phyloP scores from a whole-genome alignment of 2,329 filamentous ascomycete species.

The Neonectria sp. region DNA sequence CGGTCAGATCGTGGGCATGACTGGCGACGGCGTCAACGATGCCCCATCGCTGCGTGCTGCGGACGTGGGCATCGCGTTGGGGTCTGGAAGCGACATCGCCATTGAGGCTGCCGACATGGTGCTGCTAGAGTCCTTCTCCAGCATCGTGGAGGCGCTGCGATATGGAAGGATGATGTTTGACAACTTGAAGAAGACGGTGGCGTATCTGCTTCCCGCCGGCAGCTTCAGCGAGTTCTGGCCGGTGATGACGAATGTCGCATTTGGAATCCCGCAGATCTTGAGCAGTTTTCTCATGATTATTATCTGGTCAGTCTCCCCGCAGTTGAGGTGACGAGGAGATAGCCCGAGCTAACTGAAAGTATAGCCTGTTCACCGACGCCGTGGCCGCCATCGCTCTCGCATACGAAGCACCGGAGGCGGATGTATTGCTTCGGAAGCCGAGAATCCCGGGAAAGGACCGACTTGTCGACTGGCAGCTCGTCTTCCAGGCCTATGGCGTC shows the following conservation, averaged over 20 bases:
- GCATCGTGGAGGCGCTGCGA: slow-evolving; percentile 79
- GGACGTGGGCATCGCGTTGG: slow-evolving; percentile 87
- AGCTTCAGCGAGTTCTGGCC: slow-evolving; percentile 85
- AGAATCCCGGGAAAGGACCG: slow-evolving; percentile 78
- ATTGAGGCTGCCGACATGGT: slow-evolving; percentile 88
- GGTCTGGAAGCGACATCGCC: slow-evolving; percentile 86
- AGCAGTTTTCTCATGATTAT: slow-evolving; percentile 82
- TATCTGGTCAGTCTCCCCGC: slow-evolving; percentile 62
- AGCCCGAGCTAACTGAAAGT: slow-evolving; percentile 1
- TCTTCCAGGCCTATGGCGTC: slow-evolving; percentile 81
- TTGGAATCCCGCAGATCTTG: slow-evolving; percentile 81
- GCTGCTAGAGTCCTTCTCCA: slow-evolving; percentile 81
- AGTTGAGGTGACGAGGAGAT: too few species aligned
- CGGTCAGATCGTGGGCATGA: slow-evolving; percentile 82
- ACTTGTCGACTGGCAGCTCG: slow-evolving; percentile 80
- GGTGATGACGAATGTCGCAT: slow-evolving; percentile 79
- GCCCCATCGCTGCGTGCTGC: slow-evolving; percentile 84
- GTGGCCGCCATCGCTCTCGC: slow-evolving; percentile 80
- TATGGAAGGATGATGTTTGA: slow-evolving; percentile 85
- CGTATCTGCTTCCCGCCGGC: slow-evolving; percentile 82
- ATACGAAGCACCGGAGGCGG: slow-evolving; percentile 83
- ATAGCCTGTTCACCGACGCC: slow-evolving; percentile 82
- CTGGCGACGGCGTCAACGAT: slow-evolving; percentile 91
- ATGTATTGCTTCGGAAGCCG: slow-evolving; percentile 79
- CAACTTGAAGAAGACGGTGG: slow-evolving; percentile 80